Percentiles rank a stretch among this genome's conserved stretches.
phyloP scores from a whole-genome alignment of 139 green algal species.

The Monoraphidium neglectum region DNA sequence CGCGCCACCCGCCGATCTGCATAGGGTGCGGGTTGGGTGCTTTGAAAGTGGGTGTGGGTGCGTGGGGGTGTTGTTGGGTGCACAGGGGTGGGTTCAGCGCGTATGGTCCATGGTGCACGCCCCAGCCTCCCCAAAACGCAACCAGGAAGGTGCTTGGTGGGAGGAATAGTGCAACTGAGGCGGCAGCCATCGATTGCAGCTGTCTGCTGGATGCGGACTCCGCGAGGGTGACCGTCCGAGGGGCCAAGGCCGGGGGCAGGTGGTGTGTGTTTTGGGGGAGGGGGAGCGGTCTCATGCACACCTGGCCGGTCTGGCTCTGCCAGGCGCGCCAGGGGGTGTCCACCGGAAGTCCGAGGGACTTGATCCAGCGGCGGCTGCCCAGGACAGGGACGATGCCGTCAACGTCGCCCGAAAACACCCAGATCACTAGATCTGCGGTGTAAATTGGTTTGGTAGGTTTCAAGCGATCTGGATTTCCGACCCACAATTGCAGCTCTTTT shows the following conservation, averaged over 20 bases:
- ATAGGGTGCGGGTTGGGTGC: background rate
- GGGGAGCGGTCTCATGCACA: background rate
- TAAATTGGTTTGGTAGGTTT: background rate
- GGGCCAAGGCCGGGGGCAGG: background rate
- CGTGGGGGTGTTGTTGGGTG: background rate
- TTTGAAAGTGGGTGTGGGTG: background rate
- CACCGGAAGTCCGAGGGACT: slow-evolving; percentile 42
- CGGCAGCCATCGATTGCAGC: background rate
- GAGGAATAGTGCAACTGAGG: background rate
- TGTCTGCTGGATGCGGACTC: background rate
- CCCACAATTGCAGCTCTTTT: too few relatives aligned
- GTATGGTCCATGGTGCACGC: background rate
- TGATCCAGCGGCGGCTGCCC: slow-evolving; percentile 62
- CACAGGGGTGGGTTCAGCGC: background rate
- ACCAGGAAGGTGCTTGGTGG: background rate
- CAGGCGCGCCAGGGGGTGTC: slow-evolving; percentile 38
- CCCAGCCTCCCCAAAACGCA: background rate
- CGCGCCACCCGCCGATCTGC: slow-evolving; percentile 65
- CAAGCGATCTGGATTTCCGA: too few relatives aligned
- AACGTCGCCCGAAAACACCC: slow-evolving; percentile 76
- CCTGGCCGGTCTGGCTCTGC: slow-evolving; percentile 43
- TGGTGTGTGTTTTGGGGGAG: too few relatives aligned
- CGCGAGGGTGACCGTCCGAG: background rate
- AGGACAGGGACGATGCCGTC: slow-evolving; percentile 76
- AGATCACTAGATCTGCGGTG: slow-evolving; percentile 43